These are phyloP conservation scores for Auricularia heimuer DNA, from an alignment of 768 basidiomycete species.

Conservation along the genomic window DNA sequence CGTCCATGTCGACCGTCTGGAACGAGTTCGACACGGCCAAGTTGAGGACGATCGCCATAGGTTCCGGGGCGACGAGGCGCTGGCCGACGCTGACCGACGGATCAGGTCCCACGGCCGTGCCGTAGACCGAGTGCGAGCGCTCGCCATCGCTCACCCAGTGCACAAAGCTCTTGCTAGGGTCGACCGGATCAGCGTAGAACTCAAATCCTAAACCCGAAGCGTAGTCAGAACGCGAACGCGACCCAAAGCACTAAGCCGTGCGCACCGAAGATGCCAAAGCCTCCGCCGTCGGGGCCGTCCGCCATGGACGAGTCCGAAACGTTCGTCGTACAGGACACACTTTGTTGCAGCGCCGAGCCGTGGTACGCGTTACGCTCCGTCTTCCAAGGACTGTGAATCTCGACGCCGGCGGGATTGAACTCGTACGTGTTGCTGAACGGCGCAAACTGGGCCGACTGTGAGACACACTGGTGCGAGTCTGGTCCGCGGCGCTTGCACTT, in stretches of 20 bases:
- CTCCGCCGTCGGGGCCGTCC: conserved; percentile 49
- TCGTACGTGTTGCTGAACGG: conserved; percentile 41
- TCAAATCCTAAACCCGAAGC: conserved; percentile 41
- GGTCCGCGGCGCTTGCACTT: conserved; percentile 40
- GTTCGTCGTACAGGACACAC: conserved; percentile 43
- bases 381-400: conserved; percentile 27
- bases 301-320: conserved; percentile 37
- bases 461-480: conserved; percentile 45
- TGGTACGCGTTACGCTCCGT: conserved; percentile 28
- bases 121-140: conserved; percentile 62
- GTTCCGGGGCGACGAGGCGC: conserved; percentile 77
- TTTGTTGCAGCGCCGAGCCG: conserved; percentile 54
- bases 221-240: conserved; percentile 6
- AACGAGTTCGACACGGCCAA: conserved; percentile 60
- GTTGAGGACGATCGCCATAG: conserved; percentile 74
- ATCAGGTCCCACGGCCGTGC: conserved; percentile 62
- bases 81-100: conserved; percentile 42
- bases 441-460: conserved; percentile 68
- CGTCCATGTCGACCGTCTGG: conserved; percentile 46
- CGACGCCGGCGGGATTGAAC: conserved; percentile 31
- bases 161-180: conserved; percentile 63
- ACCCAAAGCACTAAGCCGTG: conserved; percentile 50
- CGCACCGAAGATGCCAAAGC: conserved; percentile 40
- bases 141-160: conserved; percentile 68
- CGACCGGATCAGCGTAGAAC: conserved; percentile 62